Evolutionary conservation across 2,329 filamentous ascomycete genomes (phyloP).

Genomic region (Chaetothyriales sp.): DNA sequence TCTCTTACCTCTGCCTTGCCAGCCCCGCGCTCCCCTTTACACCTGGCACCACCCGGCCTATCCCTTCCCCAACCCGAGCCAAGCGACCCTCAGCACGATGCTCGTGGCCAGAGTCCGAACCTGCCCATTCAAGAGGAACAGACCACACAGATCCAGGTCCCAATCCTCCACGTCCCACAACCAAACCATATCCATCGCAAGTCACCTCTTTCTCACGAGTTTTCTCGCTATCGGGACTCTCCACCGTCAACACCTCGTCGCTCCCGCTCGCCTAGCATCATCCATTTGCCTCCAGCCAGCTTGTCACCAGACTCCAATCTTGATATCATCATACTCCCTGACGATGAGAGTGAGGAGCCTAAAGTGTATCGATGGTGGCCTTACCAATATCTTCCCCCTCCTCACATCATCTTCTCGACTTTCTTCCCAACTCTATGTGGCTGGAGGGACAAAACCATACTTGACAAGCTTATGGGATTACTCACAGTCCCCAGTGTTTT

Average conservation of each 20-base stretch:
- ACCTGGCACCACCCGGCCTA: slow-evolving; percentile 9
- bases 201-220: slow-evolving; percentile 32
- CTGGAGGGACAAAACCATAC: slow-evolving; percentile 70
- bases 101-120: slow-evolving; percentile 6
- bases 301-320: slow-evolving; percentile 32
- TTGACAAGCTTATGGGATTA: slow-evolving; percentile 66
- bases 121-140: slow-evolving; percentile 4
- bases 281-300: slow-evolving; percentile 39
- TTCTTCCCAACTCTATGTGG: slow-evolving; percentile 75
- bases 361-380: slow-evolving; percentile 62
- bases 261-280: slow-evolving; percentile 40
- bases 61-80: not conserved
- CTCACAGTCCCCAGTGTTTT: slow-evolving; percentile 84
- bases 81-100: slow-evolving; percentile 6
- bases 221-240: slow-evolving; percentile 53
- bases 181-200: slow-evolving; percentile 7
- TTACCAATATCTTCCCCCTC: slow-evolving; percentile 55
- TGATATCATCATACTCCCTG: slow-evolving; percentile 19
- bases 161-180: slow-evolving; percentile 10
- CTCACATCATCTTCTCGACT: slow-evolving; percentile 53
- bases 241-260: slow-evolving; percentile 31
- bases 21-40: slow-evolving; percentile 5
- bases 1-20: not conserved
- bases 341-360: slow-evolving; percentile 27
- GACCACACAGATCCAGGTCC: slow-evolving; percentile 7